Conservation (phyloP, 169 alveolate species). For the Miamiensis avidus region DNA sequence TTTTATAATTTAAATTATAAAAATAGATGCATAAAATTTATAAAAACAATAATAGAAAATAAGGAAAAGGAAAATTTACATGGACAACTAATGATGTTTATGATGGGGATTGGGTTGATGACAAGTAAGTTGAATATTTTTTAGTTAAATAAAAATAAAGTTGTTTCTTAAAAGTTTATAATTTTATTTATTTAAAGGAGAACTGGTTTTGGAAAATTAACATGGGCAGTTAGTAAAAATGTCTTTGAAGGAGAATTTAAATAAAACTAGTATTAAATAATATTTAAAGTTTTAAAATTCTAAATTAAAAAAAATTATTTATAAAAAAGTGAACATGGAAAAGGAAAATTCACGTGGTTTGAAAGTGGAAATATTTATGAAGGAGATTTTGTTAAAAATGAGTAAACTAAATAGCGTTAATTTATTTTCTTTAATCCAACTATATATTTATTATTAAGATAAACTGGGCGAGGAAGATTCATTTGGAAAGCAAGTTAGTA, state of each 20-base stretch:
- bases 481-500: neutral
- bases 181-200: neutral
- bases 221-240: neutral
- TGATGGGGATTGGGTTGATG: neutral
- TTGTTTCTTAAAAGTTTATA: too few relatives aligned
- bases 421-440: too few relatives aligned
- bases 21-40: too few relatives aligned
- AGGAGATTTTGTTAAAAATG: neutral
- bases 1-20: too few relatives aligned
- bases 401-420: neutral
- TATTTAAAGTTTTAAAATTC: too few relatives aligned
- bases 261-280: neutral
- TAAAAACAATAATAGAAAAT: neutral
- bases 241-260: neutral
- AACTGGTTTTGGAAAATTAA: neutral
- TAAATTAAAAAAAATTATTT: too few relatives aligned
- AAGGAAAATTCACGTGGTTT: neutral
- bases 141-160: too few relatives aligned
- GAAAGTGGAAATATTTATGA: neutral
- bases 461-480: neutral
- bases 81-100: neutral
- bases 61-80: neutral
- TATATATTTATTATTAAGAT: neutral
- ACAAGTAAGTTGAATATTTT: neutral
- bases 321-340: neutral